phyloP scores from a whole-genome alignment of 305 asterid genomes.

The Fraxinus albicans region DNA sequence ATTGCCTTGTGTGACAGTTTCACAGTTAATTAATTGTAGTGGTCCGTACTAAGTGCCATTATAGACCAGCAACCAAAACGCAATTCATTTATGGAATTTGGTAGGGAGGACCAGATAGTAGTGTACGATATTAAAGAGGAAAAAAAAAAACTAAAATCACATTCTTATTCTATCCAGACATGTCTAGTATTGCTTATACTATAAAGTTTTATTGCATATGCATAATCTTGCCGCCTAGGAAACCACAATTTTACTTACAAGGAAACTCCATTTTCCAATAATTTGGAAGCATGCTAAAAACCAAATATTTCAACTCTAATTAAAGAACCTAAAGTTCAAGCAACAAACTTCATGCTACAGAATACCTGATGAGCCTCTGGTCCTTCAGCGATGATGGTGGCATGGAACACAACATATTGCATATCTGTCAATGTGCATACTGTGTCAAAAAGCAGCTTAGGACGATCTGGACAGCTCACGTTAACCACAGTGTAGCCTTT shows the following conservation, averaged over 20 bases:
- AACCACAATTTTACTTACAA: neutral
- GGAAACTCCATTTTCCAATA: neutral
- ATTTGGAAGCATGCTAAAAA: neutral
- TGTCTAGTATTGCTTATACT: neutral
- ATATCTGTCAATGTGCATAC: constrained; percentile 84
- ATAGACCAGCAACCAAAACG: neutral
- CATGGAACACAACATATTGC: constrained; percentile 80
- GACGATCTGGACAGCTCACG: constrained; percentile 67
- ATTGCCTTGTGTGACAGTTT: neutral
- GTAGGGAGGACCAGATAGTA: neutral
- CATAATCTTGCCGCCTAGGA: neutral
- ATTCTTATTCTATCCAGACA: neutral
- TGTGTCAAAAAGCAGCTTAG: constrained; percentile 80
- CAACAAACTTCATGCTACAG: neutral
- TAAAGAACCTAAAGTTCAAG: neutral
- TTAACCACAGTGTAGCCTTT: constrained; percentile 66
- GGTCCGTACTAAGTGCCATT: neutral
- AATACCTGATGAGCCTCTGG: constrained; percentile 77
- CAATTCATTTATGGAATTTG: neutral
- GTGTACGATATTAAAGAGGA: too few species aligned
- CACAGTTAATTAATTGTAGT: neutral
- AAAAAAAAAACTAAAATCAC: neutral
- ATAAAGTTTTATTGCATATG: neutral
- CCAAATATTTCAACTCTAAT: neutral
- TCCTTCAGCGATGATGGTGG: constrained; percentile 67